A percentile compares a stretch with the other conserved stretches of the same genome.
These are phyloP conservation scores for Hyphopichia homilentoma DNA, from an alignment of 805 yeast species.

Conservation along the genomic window DNA sequence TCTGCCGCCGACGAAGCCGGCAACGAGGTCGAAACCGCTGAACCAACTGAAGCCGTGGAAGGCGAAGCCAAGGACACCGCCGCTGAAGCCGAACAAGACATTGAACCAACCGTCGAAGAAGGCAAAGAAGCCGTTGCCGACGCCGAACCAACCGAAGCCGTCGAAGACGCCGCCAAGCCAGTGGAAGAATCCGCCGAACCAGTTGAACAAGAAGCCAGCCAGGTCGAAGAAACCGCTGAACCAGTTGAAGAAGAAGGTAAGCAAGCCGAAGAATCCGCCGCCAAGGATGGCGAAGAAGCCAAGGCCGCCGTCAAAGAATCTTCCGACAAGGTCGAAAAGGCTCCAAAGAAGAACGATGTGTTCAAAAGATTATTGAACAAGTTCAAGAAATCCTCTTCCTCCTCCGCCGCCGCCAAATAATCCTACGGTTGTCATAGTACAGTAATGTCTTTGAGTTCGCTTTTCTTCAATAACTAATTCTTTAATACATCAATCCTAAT, in stretches of 20 bases:
- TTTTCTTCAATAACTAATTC: background rate
- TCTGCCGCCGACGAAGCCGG: slow-evolving; percentile 4
- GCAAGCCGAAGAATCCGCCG: slow-evolving; percentile 3
- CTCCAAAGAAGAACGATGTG: slow-evolving; percentile 33
- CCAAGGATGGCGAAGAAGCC: slow-evolving; percentile 12
- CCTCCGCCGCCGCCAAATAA: slow-evolving; percentile 8
- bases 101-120: slow-evolving; percentile 4
- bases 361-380: slow-evolving; percentile 34
- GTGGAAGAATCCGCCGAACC: slow-evolving; percentile 6
- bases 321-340: slow-evolving; percentile 26
- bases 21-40: slow-evolving; percentile 4
- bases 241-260: slow-evolving; percentile 1
- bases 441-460: background rate
- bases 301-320: slow-evolving; percentile 26
- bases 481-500: background rate
- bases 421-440: background rate
- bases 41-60: slow-evolving; percentile 4
- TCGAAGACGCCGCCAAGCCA: slow-evolving; percentile 7
- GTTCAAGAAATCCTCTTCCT: slow-evolving; percentile 27
- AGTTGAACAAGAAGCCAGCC: slow-evolving; percentile 4
- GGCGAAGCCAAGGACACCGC: slow-evolving; percentile 6
- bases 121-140: slow-evolving; percentile 5
- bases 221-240: slow-evolving; percentile 2
- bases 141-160: slow-evolving; percentile 6
- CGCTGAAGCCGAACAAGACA: slow-evolving; percentile 3